Conservation (phyloP, 1,284 basidiomycete species). For the Malassezia restricta region DNA sequence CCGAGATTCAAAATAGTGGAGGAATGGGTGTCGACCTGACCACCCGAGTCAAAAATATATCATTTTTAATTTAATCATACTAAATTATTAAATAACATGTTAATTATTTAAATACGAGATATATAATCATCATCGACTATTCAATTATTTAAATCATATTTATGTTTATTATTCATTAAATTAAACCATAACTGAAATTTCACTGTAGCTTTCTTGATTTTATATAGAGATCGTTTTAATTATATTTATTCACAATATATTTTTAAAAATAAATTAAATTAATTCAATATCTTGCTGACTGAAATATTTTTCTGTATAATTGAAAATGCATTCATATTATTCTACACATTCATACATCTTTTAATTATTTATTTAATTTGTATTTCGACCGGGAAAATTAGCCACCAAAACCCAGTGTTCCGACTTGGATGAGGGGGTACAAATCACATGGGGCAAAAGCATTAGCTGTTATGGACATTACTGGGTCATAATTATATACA, state of each 20-base stretch:
- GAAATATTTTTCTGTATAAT: neutral
- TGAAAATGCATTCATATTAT: too few species aligned
- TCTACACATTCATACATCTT: too few species aligned
- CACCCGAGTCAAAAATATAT: conserved; percentile 1
- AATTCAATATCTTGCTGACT: neutral
- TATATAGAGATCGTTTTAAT: neutral
- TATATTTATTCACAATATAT: neutral
- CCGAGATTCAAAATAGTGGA: too few species aligned
- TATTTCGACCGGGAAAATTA: too few species aligned
- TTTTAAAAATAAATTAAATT: neutral
- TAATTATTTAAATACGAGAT: neutral
- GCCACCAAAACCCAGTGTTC: too few species aligned
- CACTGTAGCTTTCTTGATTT: neutral
- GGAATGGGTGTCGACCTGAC: too few species aligned
- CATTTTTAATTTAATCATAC: neutral
- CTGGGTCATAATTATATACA: too few species aligned
- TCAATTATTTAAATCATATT: neutral
- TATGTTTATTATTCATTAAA: neutral
- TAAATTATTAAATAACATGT: neutral
- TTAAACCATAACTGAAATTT: neutral
- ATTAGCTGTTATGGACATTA: too few species aligned
- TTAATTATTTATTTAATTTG: too few species aligned
- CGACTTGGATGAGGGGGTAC: too few species aligned
- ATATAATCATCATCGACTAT: neutral
- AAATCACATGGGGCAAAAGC: too few species aligned